Evolutionary conservation across 306 rosid species (phyloP).

Genomic region (Rosa lucieae): DNA sequence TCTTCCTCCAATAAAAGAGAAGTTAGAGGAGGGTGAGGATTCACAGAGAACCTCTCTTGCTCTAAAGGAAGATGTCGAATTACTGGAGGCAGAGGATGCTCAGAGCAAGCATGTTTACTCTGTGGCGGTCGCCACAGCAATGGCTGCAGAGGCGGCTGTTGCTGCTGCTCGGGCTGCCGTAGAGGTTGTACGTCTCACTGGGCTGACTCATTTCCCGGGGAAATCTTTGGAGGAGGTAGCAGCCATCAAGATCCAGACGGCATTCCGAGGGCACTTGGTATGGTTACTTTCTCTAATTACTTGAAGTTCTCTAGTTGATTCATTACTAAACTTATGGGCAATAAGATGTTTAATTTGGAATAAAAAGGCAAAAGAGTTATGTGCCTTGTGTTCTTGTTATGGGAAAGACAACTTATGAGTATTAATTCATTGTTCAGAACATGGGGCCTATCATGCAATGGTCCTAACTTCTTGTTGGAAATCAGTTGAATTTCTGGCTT

Average conservation of each 20-base stretch:
- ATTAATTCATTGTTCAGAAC: background rate
- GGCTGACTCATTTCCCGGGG: slow-evolving; percentile 25
- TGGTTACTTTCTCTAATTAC: slow-evolving; percentile 4
- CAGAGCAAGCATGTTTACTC: slow-evolving; percentile 69
- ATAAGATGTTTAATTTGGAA: background rate
- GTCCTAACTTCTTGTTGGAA: background rate
- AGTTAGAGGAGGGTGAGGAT: background rate
- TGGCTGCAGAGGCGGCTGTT: slow-evolving; percentile 84
- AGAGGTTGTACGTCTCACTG: slow-evolving; percentile 55
- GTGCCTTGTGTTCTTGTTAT: too few species aligned
- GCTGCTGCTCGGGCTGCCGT: slow-evolving; percentile 82
- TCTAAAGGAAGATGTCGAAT: slow-evolving; percentile 31
- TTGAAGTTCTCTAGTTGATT: background rate
- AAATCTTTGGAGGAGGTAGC: slow-evolving; percentile 54
- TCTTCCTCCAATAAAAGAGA: background rate
- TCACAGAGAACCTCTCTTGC: slow-evolving; percentile 24
- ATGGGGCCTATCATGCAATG: background rate
- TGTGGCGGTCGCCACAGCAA: slow-evolving; percentile 77
- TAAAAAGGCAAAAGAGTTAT: background rate
- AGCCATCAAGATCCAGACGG: slow-evolving; percentile 72
- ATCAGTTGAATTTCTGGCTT: slow-evolving; percentile 11
- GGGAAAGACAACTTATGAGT: background rate
- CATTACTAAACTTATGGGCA: background rate
- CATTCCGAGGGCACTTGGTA: slow-evolving; percentile 76
- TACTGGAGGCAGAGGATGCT: slow-evolving; percentile 45